Conservation (phyloP, 495 filamentous ascomycete genomes). For the Penicillium pancosmium region DNA sequence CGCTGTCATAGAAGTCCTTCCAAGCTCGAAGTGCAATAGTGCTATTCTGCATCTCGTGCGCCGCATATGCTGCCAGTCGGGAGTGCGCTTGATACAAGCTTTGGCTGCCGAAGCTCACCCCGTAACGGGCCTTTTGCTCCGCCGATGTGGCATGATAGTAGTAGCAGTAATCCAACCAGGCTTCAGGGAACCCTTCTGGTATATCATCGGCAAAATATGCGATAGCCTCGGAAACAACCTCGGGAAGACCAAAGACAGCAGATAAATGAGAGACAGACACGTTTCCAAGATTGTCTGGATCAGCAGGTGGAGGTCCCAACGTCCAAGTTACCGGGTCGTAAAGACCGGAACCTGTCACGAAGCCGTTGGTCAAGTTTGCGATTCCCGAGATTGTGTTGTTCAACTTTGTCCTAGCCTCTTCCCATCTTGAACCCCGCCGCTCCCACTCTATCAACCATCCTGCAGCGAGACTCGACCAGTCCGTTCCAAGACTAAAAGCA, state of each 20-base stretch:
- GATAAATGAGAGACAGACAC: slow-evolving; percentile 46
- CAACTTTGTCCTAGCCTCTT: slow-evolving; percentile 42
- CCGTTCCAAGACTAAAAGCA: slow-evolving; percentile 46
- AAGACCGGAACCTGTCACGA: slow-evolving; percentile 48
- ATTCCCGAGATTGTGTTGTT: slow-evolving; percentile 43
- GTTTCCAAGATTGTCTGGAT: slow-evolving; percentile 42
- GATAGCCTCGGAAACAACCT: slow-evolving; percentile 43
- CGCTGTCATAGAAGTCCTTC: slow-evolving; percentile 43
- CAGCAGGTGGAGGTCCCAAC: slow-evolving; percentile 41
- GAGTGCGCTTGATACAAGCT: slow-evolving; percentile 48
- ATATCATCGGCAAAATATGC: slow-evolving; percentile 32
- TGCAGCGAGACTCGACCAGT: slow-evolving; percentile 50
- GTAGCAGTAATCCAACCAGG: slow-evolving; percentile 50
- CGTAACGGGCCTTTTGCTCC: slow-evolving; percentile 46
- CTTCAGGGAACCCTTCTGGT: slow-evolving; percentile 35
- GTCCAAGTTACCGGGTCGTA: slow-evolving; percentile 44
- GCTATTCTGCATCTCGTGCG: slow-evolving; percentile 28
- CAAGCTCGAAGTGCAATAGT: slow-evolving; percentile 43
- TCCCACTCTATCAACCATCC: slow-evolving; percentile 54
- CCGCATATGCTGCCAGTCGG: slow-evolving; percentile 44
- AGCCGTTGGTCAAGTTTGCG: slow-evolving; percentile 45
- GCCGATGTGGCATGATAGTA: slow-evolving; percentile 35
- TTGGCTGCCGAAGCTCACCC: slow-evolving; percentile 38
- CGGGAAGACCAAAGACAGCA: slow-evolving; percentile 49
- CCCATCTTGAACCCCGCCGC: slow-evolving; percentile 44